These are phyloP conservation scores for Begonia loranthoides DNA, from an alignment of 306 rosid species.

Conservation along the genomic window DNA sequence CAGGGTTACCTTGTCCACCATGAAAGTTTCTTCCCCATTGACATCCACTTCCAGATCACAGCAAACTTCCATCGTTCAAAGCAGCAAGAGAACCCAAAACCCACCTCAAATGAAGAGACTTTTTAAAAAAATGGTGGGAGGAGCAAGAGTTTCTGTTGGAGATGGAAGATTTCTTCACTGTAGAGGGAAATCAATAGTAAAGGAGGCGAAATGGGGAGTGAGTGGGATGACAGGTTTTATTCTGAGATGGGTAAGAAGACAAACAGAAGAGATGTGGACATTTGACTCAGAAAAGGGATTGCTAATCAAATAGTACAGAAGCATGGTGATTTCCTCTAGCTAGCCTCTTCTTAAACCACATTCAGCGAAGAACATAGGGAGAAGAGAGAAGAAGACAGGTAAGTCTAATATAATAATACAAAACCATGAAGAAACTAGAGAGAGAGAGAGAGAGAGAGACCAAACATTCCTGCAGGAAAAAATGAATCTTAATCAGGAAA, in stretches of 20 bases:
- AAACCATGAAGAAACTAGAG: slow-evolving; percentile 13
- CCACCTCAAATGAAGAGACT: slow-evolving; percentile 19
- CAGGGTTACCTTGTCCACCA: slow-evolving; percentile 62
- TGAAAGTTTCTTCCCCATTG: slow-evolving; percentile 76
- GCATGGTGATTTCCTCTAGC: slow-evolving; percentile 18
- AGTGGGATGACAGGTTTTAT: slow-evolving; percentile 26
- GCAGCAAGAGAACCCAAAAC: slow-evolving; percentile 1
- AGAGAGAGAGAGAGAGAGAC: slow-evolving; percentile 2
- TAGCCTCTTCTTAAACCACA: slow-evolving; percentile 7
- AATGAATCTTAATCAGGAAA: not conserved
- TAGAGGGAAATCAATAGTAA: not conserved
- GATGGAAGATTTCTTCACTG: not conserved
- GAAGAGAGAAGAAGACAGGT: slow-evolving; percentile 39
- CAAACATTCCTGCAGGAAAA: slow-evolving; percentile 36
- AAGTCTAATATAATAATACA: slow-evolving; percentile 29
- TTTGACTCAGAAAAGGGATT: slow-evolving; percentile 16
- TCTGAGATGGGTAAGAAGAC: slow-evolving; percentile 49
- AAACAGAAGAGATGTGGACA: slow-evolving; percentile 25
- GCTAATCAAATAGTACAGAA: slow-evolving; percentile 26
- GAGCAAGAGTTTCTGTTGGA: not conserved
- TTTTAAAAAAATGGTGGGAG: slow-evolving; percentile 13
- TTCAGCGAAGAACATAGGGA: slow-evolving; percentile 41
- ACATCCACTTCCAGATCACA: slow-evolving; percentile 90
- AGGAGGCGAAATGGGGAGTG: slow-evolving; percentile 16
- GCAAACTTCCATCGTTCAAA: slow-evolving; percentile 40